Evolutionary conservation across 176 grass and related monocot genomes (phyloP).

Genomic region (Olyra latifolia): DNA sequence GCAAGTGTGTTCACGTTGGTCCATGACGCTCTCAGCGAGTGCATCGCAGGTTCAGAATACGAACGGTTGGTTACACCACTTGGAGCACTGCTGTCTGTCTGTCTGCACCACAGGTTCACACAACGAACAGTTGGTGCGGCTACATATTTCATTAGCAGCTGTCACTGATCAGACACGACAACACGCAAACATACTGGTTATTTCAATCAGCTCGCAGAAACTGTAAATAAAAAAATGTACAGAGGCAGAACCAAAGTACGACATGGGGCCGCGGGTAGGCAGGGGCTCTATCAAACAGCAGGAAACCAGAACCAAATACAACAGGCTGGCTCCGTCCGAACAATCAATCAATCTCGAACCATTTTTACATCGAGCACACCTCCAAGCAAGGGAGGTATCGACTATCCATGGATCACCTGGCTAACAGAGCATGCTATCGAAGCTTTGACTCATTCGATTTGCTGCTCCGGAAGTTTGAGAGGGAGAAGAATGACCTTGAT

Average conservation of each 20-base stretch:
- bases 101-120: not conserved
- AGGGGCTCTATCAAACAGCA: slow-evolving; percentile 34
- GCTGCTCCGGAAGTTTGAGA: slow-evolving; percentile 99
- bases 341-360: slow-evolving; percentile 58
- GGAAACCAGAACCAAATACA: slow-evolving; percentile 39
- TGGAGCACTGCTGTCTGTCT: not conserved
- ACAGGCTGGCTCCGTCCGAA: slow-evolving; percentile 41
- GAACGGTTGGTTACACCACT: not conserved
- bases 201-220: slow-evolving; percentile 27
- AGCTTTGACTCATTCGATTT: slow-evolving; percentile 82
- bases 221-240: slow-evolving; percentile 34
- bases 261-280: not conserved
- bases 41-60: not conserved
- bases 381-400: not conserved
- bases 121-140: not conserved
- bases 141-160: not conserved
- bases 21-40: not conserved
- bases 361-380: slow-evolving; percentile 53
- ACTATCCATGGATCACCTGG: slow-evolving; percentile 31
- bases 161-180: not conserved
- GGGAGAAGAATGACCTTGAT: slow-evolving; percentile 95
- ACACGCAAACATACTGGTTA: not conserved
- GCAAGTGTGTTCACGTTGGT: not conserved
- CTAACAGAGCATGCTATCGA: slow-evolving; percentile 54
- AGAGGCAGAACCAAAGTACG: slow-evolving; percentile 4